These are phyloP conservation scores for Pezizomycotina sp. DNA, from an alignment of 2,329 filamentous ascomycete genomes.

Conservation along the genomic window DNA sequence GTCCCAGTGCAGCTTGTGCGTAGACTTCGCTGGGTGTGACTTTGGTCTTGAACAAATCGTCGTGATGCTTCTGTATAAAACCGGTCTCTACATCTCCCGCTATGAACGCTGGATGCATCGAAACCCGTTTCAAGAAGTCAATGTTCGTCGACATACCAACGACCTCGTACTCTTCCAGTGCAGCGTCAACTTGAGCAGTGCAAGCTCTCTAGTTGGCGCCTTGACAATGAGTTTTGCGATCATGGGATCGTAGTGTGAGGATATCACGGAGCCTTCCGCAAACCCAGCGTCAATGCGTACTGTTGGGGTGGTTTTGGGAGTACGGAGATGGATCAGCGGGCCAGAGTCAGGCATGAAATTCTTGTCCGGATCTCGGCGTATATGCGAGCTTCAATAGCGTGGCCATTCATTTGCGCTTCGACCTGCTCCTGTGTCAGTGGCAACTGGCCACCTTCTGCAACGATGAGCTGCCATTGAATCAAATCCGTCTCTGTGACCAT, in stretches of 20 bases:
- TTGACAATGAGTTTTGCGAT: conserved; percentile 93
- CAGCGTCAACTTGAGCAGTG: conserved; percentile 61
- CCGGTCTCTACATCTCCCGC: conserved; percentile 84
- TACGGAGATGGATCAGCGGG: conserved; percentile 63
- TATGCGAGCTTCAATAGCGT: conserved; percentile 87
- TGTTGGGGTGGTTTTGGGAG: conserved; percentile 50
- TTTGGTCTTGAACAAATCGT: conserved; percentile 55
- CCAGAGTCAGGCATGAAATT: conserved; percentile 93
- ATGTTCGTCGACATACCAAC: conserved; percentile 90
- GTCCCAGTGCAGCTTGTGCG: conserved; percentile 68
- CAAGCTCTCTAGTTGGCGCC: conserved; percentile 58
- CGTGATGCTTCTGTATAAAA: conserved; percentile 78
- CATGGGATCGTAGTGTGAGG: conserved; percentile 95
- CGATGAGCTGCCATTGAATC: conserved; percentile 87
- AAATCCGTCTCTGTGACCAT: conserved; percentile 61
- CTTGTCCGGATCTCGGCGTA: conserved; percentile 75
- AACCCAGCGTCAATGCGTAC: conserved; percentile 90
- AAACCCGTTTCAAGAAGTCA: conserved; percentile 83
- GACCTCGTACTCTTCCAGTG: conserved; percentile 77
- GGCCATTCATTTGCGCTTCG: conserved; percentile 57
- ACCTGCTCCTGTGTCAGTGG: conserved; percentile 50
- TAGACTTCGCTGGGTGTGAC: conserved; percentile 55
- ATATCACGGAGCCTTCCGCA: conserved; percentile 76
- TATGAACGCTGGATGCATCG: conserved; percentile 64
- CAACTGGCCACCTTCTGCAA: conserved; percentile 55